phyloP scores from a whole-genome alignment of 2,329 filamentous ascomycete species.

The Cercospora sp. region DNA sequence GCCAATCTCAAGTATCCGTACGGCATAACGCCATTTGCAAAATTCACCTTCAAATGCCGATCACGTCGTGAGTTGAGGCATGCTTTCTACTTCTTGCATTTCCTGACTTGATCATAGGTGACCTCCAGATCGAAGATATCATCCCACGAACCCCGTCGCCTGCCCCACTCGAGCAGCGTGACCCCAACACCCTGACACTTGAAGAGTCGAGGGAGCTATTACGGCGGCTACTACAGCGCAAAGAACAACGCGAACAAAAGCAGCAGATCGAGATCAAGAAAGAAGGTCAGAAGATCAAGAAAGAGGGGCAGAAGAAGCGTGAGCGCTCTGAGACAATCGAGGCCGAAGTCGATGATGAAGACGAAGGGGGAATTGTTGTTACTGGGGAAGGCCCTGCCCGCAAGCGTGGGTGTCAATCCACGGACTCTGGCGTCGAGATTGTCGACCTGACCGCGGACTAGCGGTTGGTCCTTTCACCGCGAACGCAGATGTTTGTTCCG shows the following conservation, averaged over 20 bases:
- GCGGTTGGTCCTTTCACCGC: neutral
- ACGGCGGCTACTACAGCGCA: conserved; percentile 14
- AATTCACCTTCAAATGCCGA: conserved; percentile 32
- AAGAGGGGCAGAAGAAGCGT: conserved; percentile 28
- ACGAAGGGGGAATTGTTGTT: conserved; percentile 18
- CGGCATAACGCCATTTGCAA: conserved; percentile 25
- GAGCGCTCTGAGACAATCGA: conserved; percentile 19
- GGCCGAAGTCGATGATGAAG: conserved; percentile 20
- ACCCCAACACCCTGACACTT: conserved; percentile 27
- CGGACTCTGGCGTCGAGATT: conserved; percentile 28
- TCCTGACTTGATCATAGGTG: conserved; percentile 24
- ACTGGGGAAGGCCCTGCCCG: conserved; percentile 10
- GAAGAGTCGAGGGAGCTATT: conserved; percentile 32
- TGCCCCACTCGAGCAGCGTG: conserved; percentile 31
- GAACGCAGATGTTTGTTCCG: neutral
- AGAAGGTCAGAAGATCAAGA: conserved; percentile 26
- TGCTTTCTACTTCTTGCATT: neutral
- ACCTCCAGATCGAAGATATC: conserved; percentile 34
- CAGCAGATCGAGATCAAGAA: conserved; percentile 17
- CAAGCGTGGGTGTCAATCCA: conserved; percentile 18
- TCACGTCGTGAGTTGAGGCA: conserved; percentile 27
- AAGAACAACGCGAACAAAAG: conserved; percentile 17
- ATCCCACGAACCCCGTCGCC: conserved; percentile 32
- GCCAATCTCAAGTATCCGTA: conserved; percentile 20
- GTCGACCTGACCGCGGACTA: conserved; percentile 33